Evolutionary conservation across 2,329 filamentous ascomycete genomes (phyloP).

Genomic region (Cercospora sesami): DNA sequence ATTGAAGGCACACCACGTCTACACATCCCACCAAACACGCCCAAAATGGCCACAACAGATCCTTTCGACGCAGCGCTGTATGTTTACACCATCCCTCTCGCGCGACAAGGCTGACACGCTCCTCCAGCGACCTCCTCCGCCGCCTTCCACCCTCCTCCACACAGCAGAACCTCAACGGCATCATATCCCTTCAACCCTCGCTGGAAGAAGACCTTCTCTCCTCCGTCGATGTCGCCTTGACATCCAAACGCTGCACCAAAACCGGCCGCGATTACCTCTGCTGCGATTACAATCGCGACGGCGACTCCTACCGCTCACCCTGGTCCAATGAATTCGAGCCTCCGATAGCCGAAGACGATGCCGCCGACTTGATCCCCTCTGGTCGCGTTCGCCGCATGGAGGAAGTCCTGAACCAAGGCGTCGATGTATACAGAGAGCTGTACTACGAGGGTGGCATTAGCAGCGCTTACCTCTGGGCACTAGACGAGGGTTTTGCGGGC

Average conservation of each 20-base stretch:
- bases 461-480: constrained; percentile 96
- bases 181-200: constrained; percentile 84
- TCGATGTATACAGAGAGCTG: constrained; percentile 93
- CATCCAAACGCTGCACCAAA: constrained; percentile 80
- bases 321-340: constrained; percentile 99
- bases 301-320: constrained; percentile 95
- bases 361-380: constrained; percentile 82
- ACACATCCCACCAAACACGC: not conserved
- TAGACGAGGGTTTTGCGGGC: constrained; percentile 96
- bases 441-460: constrained; percentile 97
- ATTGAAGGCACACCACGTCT: not conserved
- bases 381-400: constrained; percentile 93
- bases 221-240: constrained; percentile 93
- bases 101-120: constrained; percentile 15
- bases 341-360: constrained; percentile 69
- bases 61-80: constrained; percentile 77
- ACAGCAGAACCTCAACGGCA: constrained; percentile 78
- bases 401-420: constrained; percentile 88
- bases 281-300: constrained; percentile 99
- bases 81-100: constrained; percentile 35
- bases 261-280: constrained; percentile 93
- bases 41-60: constrained; percentile 49
- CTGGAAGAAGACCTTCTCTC: constrained; percentile 97
- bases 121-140: constrained; percentile 85
- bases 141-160: constrained; percentile 95